A percentile compares a stretch with the other conserved stretches of the same genome.
These are phyloP conservation scores for Dactylellina parvicollis DNA, from an alignment of 2,329 filamentous ascomycete species.

Conservation along the genomic window DNA sequence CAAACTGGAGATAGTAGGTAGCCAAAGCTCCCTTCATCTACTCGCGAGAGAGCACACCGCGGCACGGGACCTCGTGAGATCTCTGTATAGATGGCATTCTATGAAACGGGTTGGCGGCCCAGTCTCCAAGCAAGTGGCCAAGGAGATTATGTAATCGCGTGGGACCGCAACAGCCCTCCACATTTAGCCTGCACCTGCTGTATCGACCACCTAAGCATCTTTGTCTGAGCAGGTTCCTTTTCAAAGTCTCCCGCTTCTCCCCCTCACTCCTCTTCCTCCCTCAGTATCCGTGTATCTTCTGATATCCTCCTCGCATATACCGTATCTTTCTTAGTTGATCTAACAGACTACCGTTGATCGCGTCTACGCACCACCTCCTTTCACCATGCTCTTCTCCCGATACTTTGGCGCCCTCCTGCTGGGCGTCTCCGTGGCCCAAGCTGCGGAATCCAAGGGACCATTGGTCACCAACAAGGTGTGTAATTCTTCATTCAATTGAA, in stretches of 20 bases:
- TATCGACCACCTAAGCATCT: conserved; percentile 46
- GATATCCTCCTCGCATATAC: neutral
- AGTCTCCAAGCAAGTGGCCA: neutral
- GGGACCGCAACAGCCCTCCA: conserved; percentile 13
- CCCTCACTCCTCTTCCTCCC: neutral
- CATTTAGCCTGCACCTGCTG: conserved; percentile 27
- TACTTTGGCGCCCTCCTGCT: conserved; percentile 79
- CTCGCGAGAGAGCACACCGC: no score
- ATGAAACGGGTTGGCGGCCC: neutral
- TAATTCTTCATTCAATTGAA: neutral
- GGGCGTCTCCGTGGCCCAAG: conserved; percentile 78
- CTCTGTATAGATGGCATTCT: neutral
- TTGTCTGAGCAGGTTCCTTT: neutral
- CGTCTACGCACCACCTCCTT: conserved; percentile 16
- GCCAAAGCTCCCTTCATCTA: no score
- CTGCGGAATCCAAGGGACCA: conserved; percentile 75
- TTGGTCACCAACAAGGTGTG: conserved; percentile 91
- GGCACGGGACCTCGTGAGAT: no score
- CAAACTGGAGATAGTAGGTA: no score
- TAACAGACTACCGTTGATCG: conserved; percentile 24
- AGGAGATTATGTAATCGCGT: conserved; percentile 13
- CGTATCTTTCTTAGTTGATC: conserved; percentile 27
- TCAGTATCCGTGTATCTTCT: no score
- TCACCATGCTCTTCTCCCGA: conserved; percentile 79
- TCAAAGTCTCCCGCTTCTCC: neutral